Base-by-base conservation (phyloP, 1,139 yeast genomes). In the Scheffersomyces lignicola region DNA sequence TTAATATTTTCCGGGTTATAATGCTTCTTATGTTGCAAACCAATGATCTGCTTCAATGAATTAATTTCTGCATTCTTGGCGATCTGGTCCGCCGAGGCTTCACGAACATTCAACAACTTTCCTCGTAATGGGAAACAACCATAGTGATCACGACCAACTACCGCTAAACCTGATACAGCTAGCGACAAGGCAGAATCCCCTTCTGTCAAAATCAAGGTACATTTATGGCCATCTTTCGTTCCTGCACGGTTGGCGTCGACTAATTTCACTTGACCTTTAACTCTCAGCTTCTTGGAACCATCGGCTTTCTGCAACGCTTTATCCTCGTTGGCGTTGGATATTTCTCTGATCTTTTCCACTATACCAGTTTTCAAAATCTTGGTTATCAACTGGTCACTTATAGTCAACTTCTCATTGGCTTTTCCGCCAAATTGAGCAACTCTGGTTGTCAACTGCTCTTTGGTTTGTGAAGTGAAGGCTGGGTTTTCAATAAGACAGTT, bases 171-270 rank as follows among this genome's bases (percentile, higher is more conserved):
- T 7, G 95, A 87, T 11, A 88, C 95, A 1, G 98, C 98, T 42
- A 88, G 70, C 3, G 96, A 79, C 66, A 82, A 73, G 47, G 99
- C 99, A 40, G 98, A 94, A 54, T 90, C 97, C 54, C 99, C 99
- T 67, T 94, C 99, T 1, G 98, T 92, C 40, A 94, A 65, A 51
- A 94, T 88, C 49, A 94, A 71, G 1, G 97, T 92, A 68, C 97
- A 90, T 55, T 88, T 85, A 50, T 82, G 75, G 16, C 97, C 96
- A 24, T 90, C 96, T 45, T 74, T 78, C 0, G 98, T 90, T 41
- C 99, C 99, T 0, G 99, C 99, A 54, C 77, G 87, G 56, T 90
- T 90, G 2, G 99, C 99, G 66, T 94, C 99, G 44, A 86, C 96
- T 38, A 94, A 74, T 58, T 92, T 92, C 8, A 87, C 86, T 57